Evolutionary conservation across 192 early-diverging fungal genomes (phyloP).

Genomic region (Rhizophagus prolifer): DNA sequence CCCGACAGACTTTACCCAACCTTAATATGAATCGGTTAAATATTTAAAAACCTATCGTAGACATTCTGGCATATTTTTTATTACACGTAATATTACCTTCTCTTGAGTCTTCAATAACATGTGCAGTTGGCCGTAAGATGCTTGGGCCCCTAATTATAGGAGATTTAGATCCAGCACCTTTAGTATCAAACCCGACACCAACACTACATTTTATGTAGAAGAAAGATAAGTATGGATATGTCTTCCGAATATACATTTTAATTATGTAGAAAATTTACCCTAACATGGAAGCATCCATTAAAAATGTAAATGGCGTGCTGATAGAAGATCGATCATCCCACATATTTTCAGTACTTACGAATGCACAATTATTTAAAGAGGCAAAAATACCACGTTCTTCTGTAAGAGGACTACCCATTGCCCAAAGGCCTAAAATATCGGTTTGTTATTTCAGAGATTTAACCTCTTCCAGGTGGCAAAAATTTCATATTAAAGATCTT

Average conservation of each 20-base stretch:
- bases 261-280: slow-evolving; percentile 27
- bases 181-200: slow-evolving; percentile 55
- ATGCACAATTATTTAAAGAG: slow-evolving; percentile 52
- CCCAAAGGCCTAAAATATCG: slow-evolving; percentile 39
- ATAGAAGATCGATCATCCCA: slow-evolving; percentile 33
- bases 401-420: slow-evolving; percentile 49
- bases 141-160: background rate
- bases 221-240: background rate
- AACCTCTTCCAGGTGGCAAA: slow-evolving; percentile 46
- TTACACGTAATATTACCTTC: slow-evolving; percentile 29
- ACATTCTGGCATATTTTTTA: too few relatives aligned
- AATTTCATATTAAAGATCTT: slow-evolving; percentile 53
- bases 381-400: slow-evolving; percentile 46
- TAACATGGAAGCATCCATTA: slow-evolving; percentile 52
- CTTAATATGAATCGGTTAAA: background rate
- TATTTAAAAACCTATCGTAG: background rate
- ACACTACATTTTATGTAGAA: slow-evolving; percentile 28
- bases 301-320: slow-evolving; percentile 42
- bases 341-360: slow-evolving; percentile 50
- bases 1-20: slow-evolving; percentile 45
- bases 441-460: background rate
- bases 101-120: slow-evolving; percentile 43
- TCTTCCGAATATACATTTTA: background rate
- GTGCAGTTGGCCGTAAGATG: background rate
- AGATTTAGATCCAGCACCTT: slow-evolving; percentile 30